Conservation (phyloP, 805 yeast genomes). For the Teunomyces pallodes region DNA sequence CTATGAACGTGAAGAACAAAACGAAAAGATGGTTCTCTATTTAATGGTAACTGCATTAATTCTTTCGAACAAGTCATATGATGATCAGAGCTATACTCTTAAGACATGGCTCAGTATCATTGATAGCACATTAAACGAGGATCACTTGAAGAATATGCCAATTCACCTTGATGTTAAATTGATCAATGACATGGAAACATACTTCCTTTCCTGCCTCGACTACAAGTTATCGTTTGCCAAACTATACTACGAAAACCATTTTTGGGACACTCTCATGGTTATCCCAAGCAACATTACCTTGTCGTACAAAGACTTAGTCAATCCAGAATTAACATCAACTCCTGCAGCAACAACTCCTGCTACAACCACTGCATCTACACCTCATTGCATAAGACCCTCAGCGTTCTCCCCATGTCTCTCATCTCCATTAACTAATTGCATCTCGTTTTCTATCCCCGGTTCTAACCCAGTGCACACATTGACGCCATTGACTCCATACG, state of each 20-base stretch:
- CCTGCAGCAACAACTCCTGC: slow-evolving; percentile 8
- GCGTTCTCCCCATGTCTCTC: neutral
- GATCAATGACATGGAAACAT: slow-evolving; percentile 27
- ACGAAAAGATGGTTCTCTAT: slow-evolving; percentile 18
- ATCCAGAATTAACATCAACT: neutral
- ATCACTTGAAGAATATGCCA: neutral
- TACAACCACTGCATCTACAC: slow-evolving; percentile 3
- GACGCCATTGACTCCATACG: slow-evolving; percentile 22
- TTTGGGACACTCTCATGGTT: slow-evolving; percentile 21
- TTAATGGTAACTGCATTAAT: slow-evolving; percentile 24
- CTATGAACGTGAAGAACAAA: slow-evolving; percentile 7
- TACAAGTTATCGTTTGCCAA: slow-evolving; percentile 25
- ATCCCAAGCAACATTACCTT: neutral
- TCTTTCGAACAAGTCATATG: slow-evolving; percentile 41
- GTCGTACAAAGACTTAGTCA: neutral
- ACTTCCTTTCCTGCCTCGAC: slow-evolving; percentile 24
- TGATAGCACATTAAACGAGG: slow-evolving; percentile 8
- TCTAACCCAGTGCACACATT: slow-evolving; percentile 15
- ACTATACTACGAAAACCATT: slow-evolving; percentile 16
- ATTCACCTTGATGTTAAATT: slow-evolving; percentile 11
- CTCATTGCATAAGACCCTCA: slow-evolving; percentile 1
- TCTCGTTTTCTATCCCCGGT: slow-evolving; percentile 1
- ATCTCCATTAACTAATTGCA: slow-evolving; percentile 6
- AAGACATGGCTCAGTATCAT: slow-evolving; percentile 43
- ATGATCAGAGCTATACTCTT: slow-evolving; percentile 50